A percentile compares a stretch with the other conserved stretches of the same genome.
Evolutionary conservation across 2,329 filamentous ascomycete species (phyloP).

Genomic region (Aspergillus tanneri): DNA sequence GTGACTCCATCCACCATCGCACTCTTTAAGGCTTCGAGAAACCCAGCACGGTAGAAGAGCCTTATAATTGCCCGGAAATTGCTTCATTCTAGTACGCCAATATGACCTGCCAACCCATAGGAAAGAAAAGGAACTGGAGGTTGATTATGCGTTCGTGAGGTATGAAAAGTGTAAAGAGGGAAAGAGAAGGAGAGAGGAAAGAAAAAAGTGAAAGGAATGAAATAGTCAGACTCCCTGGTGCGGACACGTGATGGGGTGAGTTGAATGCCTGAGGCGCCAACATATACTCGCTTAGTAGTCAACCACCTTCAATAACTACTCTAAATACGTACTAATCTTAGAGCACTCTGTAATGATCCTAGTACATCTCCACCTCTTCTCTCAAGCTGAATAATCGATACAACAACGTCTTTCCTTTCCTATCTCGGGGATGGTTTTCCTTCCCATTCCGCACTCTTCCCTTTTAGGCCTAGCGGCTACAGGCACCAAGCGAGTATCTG

Average conservation of each 20-base stretch:
- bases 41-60: conserved; percentile 33
- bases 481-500: neutral
- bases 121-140: conserved; percentile 41
- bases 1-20: conserved; percentile 39
- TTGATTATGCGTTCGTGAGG: conserved; percentile 51
- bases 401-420: too few species aligned
- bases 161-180: conserved; percentile 42
- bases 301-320: too few species aligned
- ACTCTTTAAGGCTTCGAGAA: conserved; percentile 25
- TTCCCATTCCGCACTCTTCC: too few species aligned
- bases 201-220: neutral
- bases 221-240: too few species aligned
- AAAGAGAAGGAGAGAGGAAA: conserved; percentile 15
- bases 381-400: too few species aligned
- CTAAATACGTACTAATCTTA: too few species aligned
- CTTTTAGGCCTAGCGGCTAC: neutral
- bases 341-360: too few species aligned
- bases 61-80: conserved; percentile 28
- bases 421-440: too few species aligned
- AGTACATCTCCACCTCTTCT: too few species aligned
- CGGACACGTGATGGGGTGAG: neutral
- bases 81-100: conserved; percentile 48
- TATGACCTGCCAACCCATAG: conserved; percentile 50
- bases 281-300: too few species aligned
- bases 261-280: neutral